These are phyloP conservation scores for Papiliotrema fonsecae DNA, from an alignment of 1,284 basidiomycete species.

Conservation along the genomic window DNA sequence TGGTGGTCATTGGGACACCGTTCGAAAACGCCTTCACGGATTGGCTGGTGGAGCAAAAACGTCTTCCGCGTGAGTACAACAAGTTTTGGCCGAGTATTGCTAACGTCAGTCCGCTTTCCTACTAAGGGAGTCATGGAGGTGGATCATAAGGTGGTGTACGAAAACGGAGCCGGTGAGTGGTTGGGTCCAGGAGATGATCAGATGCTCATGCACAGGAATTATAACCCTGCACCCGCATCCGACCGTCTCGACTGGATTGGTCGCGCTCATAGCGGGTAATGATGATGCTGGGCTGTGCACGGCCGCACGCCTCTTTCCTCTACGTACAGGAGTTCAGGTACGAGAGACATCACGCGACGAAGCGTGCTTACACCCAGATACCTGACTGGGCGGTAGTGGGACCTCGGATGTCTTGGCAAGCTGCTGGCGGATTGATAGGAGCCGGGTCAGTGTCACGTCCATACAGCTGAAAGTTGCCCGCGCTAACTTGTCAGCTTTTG, in stretches of 20 bases:
- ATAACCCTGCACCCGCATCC: conserved; percentile 69
- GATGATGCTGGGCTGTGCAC: conserved; percentile 60
- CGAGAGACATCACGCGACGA: neutral
- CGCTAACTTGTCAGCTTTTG: conserved; percentile 25
- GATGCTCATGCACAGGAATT: conserved; percentile 50
- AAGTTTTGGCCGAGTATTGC: neutral
- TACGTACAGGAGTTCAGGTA: conserved; percentile 63
- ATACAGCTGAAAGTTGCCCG: neutral
- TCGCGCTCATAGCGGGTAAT: conserved; percentile 60
- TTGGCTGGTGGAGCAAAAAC: conserved; percentile 25
- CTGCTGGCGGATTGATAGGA: conserved; percentile 65
- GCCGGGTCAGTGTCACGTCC: conserved; percentile 43
- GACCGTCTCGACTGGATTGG: conserved; percentile 39
- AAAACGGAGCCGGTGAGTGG: conserved; percentile 36
- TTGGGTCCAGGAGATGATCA: conserved; percentile 7
- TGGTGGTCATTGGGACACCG: conserved; percentile 52
- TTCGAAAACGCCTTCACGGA: conserved; percentile 36
- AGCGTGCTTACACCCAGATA: conserved; percentile 15
- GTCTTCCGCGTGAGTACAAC: conserved; percentile 27
- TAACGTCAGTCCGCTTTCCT: conserved; percentile 38
- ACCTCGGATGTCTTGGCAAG: conserved; percentile 54
- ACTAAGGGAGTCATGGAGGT: conserved; percentile 28
- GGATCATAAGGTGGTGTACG: conserved; percentile 29
- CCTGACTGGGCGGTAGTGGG: conserved; percentile 71
- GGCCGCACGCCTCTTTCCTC: conserved; percentile 65